Percentiles rank a stretch among this genome's conserved stretches.
Evolutionary conservation across 2,329 filamentous ascomycete species (phyloP).

Genomic region (Beauveria sp.): DNA sequence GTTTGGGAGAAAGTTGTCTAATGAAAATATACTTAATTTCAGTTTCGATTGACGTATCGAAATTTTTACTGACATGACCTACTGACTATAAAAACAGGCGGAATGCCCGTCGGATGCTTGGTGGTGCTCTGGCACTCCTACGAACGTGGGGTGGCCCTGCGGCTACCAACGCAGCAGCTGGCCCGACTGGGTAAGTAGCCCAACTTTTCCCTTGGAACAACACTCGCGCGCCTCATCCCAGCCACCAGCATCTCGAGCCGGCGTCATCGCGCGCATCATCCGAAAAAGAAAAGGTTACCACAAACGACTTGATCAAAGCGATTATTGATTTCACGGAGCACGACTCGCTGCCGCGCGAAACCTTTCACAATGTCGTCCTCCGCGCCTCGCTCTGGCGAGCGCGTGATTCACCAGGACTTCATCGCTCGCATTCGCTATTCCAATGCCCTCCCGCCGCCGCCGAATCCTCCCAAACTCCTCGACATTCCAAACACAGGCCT

Average conservation of each 20-base stretch:
- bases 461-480: conserved; percentile 90
- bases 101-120: background rate
- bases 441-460: conserved; percentile 89
- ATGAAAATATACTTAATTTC: conserved; percentile 13
- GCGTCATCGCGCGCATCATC: conserved; percentile 14
- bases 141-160: conserved; percentile 1
- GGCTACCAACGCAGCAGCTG: background rate
- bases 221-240: background rate
- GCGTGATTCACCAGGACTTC: conserved; percentile 83
- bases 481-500: conserved; percentile 93
- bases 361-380: conserved; percentile 24
- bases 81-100: background rate
- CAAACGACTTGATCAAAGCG: background rate
- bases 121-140: background rate
- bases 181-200: background rate
- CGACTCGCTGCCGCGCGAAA: conserved; percentile 9
- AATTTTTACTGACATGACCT: background rate
- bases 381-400: conserved; percentile 39
- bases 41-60: background rate
- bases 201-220: conserved; percentile 9
- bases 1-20: conserved; percentile 7
- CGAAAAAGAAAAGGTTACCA: conserved; percentile 2
- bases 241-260: background rate
- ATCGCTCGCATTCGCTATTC: conserved; percentile 93
- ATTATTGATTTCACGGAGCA: background rate